phyloP scores from a whole-genome alignment of 805 yeast species.

The Brettanomyces naardenensis region DNA sequence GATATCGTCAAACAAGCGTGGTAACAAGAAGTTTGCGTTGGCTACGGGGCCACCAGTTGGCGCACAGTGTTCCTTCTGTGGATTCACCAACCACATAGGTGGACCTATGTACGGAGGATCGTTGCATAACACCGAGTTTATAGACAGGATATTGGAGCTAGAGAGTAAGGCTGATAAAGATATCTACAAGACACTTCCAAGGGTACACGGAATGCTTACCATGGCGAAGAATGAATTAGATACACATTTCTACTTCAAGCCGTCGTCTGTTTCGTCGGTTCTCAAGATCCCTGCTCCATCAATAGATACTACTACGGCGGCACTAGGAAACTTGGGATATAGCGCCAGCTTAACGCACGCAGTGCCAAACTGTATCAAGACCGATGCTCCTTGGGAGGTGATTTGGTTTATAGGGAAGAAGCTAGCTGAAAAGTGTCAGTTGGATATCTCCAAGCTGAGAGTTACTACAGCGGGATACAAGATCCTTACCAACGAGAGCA shows the following conservation, averaged over 20 bases:
- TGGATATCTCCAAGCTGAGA: constrained; percentile 32
- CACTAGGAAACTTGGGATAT: constrained; percentile 78
- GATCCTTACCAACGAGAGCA: constrained; percentile 38
- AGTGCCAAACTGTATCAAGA: constrained; percentile 75
- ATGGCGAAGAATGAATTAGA: constrained; percentile 69
- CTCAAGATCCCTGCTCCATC: constrained; percentile 83
- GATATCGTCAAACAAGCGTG: constrained; percentile 26
- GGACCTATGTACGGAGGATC: constrained; percentile 97
- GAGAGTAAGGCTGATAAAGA: constrained; percentile 33
- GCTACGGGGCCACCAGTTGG: constrained; percentile 50
- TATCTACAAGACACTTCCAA: constrained; percentile 67
- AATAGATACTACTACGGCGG: constrained; percentile 61
- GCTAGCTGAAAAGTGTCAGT: constrained; percentile 46
- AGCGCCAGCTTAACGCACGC: constrained; percentile 86
- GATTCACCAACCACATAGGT: constrained; percentile 61
- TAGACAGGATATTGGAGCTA: constrained; percentile 53
- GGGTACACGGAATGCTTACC: constrained; percentile 90
- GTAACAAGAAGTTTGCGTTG: constrained; percentile 42
- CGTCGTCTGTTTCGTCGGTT: constrained; percentile 66
- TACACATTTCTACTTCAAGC: constrained; percentile 75
- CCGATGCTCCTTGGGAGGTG: constrained; percentile 79
- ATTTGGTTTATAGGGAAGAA: constrained; percentile 66
- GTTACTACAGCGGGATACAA: constrained; percentile 51
- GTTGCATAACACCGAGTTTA: constrained; percentile 63
- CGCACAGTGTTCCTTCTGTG: constrained; percentile 62